Evolutionary conservation across 2,329 filamentous ascomycete species (phyloP).

Genomic region (Aureobasidium zeae): DNA sequence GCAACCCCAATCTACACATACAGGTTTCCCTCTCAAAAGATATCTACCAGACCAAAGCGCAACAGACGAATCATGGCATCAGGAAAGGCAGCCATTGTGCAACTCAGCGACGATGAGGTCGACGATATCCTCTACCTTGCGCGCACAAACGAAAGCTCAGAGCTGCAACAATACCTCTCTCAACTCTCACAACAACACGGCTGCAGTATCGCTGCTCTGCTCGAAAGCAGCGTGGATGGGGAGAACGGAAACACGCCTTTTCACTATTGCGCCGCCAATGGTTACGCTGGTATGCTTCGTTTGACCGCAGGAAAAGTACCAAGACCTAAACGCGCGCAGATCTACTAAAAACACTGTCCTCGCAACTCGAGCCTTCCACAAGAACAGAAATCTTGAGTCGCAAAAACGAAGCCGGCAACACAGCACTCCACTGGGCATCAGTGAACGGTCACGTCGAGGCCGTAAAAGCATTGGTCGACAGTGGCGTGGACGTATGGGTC

Average conservation of each 20-base stretch:
- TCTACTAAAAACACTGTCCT: conserved; percentile 16
- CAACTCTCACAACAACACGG: conserved; percentile 54
- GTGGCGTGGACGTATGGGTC: conserved; percentile 66
- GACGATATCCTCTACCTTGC: conserved; percentile 88
- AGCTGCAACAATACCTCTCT: conserved; percentile 53
- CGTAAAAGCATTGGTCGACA: conserved; percentile 66
- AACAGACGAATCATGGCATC: conserved; percentile 13
- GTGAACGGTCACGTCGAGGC: conserved; percentile 76
- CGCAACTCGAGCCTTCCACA: conserved; percentile 17
- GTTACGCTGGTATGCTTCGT: conserved; percentile 57
- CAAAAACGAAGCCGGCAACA: conserved; percentile 77
- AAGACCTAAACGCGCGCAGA: conserved; percentile 9
- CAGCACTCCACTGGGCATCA: conserved; percentile 86
- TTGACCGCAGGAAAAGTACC: background rate
- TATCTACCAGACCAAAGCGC: background rate
- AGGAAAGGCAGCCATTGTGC: conserved; percentile 10
- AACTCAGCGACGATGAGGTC: conserved; percentile 52
- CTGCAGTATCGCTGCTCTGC: conserved; percentile 49
- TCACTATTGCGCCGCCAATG: conserved; percentile 91
- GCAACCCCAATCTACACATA: no score
- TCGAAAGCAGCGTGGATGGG: conserved; percentile 62
- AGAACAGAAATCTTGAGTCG: conserved; percentile 49
- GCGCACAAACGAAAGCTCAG: conserved; percentile 64
- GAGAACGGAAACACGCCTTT: conserved; percentile 68
- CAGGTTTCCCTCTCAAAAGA: background rate